Base-by-base conservation (phyloP, 331 rosid genomes). In the Ulmus americana region DNA sequence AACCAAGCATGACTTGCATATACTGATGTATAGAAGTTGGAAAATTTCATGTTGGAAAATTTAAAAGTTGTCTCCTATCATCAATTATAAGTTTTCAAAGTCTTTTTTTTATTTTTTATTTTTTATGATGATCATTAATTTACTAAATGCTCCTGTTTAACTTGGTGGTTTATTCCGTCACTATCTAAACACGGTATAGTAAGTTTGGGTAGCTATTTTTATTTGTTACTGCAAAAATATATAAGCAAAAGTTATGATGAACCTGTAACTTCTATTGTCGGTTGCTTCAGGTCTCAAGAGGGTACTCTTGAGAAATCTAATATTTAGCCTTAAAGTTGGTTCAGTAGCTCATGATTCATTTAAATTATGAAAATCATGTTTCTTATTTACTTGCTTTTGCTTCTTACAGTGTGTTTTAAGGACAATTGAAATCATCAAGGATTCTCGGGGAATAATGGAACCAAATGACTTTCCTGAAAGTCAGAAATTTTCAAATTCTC, bases 381-480 rank as follows among this genome's bases (percentile, higher is more conserved):
- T 9, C n/a, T 20, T 53, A 53, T 10, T 10, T 55, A 10, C 55
- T 57, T 63, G 55, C 2, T 39, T 47, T 45, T 59, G 46, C 63
- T 57, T 61, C 47, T 71, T 84, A 69, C 84, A 92, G 98, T 89
- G 94, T 80, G 77, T 85, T 68, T 79, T 88, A 71, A 88, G 90
- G 69, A 70, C 84, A 73, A 59, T 65, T 62, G 95, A 82, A 73
- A 85, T 92, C 89, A 67, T 92, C 45, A 73, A 74, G 60, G 90
- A 85, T 76, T 85, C 82, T 38, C 77, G 73, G 80, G 83, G 75
- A 73, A 57, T 74, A 69, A 68, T 73, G 56, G 83, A 78, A 76
- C 60, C 68, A 55, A 69, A 83, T 55, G 85, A 84, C 73, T 55
- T 47, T 67, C 70, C 80, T 45, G 82, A 81, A 64, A 73, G 79